These are phyloP conservation scores for Boletus reticulatus DNA, from an alignment of 768 basidiomycete genomes.

Conservation along the genomic window DNA sequence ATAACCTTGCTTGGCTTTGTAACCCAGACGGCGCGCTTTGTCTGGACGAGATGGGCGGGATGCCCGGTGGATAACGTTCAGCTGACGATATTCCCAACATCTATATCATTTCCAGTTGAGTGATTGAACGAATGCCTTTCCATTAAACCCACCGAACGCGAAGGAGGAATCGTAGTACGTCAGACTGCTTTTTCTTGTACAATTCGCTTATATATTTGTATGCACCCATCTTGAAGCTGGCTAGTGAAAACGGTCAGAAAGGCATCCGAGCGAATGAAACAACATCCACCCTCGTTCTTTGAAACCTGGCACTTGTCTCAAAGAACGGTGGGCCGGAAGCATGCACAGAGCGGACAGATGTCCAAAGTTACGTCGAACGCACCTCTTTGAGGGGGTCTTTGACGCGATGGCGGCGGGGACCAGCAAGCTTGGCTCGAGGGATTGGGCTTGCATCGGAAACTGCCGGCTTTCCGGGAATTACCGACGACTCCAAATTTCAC, in stretches of 20 bases:
- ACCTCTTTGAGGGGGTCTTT: conserved; percentile 28
- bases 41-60: conserved; percentile 98
- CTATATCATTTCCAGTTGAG: conserved; percentile 35
- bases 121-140: neutral
- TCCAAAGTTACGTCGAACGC: conserved; percentile 13
- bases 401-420: conserved; percentile 14
- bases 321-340: neutral
- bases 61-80: conserved; percentile 97
- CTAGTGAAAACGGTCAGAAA: conserved; percentile 19
- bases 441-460: conserved; percentile 10
- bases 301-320: conserved; percentile 5
- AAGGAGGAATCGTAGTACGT: conserved; percentile 96
- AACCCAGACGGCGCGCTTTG: conserved; percentile 97
- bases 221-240: conserved; percentile 74
- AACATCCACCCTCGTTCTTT: conserved; percentile 24
- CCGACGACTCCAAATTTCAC: conserved; percentile 23
- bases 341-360: neutral
- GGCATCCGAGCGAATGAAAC: conserved; percentile 15
- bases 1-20: conserved; percentile 99
- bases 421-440: conserved; percentile 1
- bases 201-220: conserved; percentile 97
- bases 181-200: conserved; percentile 98
- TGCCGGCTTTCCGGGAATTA: conserved; percentile 22
- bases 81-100: conserved; percentile 98
- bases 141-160: conserved; percentile 75